Evolutionary conservation across 768 basidiomycete genomes (phyloP), one percentile per base, ranked within the genome.

Genomic region (Sporobolomyces phaffii): DNA sequence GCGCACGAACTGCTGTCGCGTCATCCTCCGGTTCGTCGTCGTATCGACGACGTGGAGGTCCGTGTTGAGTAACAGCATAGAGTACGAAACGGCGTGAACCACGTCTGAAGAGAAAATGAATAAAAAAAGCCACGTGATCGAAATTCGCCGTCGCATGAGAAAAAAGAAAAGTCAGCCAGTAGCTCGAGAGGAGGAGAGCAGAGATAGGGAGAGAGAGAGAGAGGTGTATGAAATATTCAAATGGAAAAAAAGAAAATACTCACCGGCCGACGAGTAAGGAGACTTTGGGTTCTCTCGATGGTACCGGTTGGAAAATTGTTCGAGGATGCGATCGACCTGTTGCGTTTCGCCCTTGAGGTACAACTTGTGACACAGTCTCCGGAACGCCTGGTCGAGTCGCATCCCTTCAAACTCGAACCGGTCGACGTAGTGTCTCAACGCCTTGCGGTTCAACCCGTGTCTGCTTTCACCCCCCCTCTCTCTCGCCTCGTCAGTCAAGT

Each of bases 1-100:
- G 54, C 86, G 84, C 10, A 98, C 86, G 77, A 98, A 99, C 75
- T 97, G 92, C 58, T 74, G 82, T 24, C 89, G 84, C 1, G 94
- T 92, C 96, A 98, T 99, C 67, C 90, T 87, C n/a, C n/a, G n/a
- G n/a, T n/a, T n/a, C 5, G 83, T 84, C 22, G 84, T 77, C 31
- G 96, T 81, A 41, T 97, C 93, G 36, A 93, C 96, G 56, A 99
- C 87, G 77, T 99, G 94, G 38, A 99, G 83, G 77, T 99, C 96
- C 31, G 96, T 99, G 79, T 99, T 99, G 57, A 98, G 83, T 36
- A 98, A 82, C 0, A 99, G 80, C 43, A 99, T 83, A 3, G 93
- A 96, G 74, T 94, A 98, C 2, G 90, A 83, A 52, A 93, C 88
- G 3, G 91, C 89, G 72, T 99, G 96, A n/a, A 98, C 89, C 68